Percentiles rank a stretch among this genome's conserved stretches.
These are phyloP conservation scores for Malassezia brasiliensis DNA, from an alignment of 1,284 basidiomycete species.

Conservation along the genomic window DNA sequence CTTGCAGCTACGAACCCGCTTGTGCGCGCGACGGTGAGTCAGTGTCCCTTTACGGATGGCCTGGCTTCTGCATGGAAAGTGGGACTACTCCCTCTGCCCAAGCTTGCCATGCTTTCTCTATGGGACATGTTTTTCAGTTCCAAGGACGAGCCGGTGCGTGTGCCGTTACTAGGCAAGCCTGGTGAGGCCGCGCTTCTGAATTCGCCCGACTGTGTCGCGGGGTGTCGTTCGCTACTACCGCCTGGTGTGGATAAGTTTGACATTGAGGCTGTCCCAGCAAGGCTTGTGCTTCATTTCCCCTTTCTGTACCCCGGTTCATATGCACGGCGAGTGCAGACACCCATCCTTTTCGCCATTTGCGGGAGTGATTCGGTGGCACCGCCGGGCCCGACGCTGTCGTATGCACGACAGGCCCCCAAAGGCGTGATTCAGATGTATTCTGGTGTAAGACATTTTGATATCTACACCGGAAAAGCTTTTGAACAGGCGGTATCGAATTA, in stretches of 20 bases:
- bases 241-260: neutral
- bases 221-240: slow-evolving; percentile 17
- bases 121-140: slow-evolving; percentile 22
- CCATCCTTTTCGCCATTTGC: slow-evolving; percentile 40
- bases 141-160: slow-evolving; percentile 16
- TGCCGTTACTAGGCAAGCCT: slow-evolving; percentile 22
- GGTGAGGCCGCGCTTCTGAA: slow-evolving; percentile 37
- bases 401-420: slow-evolving; percentile 27
- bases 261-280: slow-evolving; percentile 23
- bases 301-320: slow-evolving; percentile 29
- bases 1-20: slow-evolving; percentile 23
- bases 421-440: slow-evolving; percentile 23
- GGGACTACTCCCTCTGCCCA: slow-evolving; percentile 16
- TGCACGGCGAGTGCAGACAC: slow-evolving; percentile 21
- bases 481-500: slow-evolving; percentile 27
- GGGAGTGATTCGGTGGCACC: slow-evolving; percentile 35
- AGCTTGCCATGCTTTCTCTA: slow-evolving; percentile 14
- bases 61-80: slow-evolving; percentile 18
- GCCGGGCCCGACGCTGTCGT: slow-evolving; percentile 21
- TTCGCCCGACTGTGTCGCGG: slow-evolving; percentile 14
- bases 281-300: slow-evolving; percentile 25
- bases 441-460: slow-evolving; percentile 33
- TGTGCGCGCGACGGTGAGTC: slow-evolving; percentile 28
- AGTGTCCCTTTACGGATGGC: slow-evolving; percentile 40
- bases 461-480: slow-evolving; percentile 30